Percentiles rank a stretch among this genome's conserved stretches.
These are phyloP conservation scores for Suillus alpinus DNA, from an alignment of 768 basidiomycete species.

Conservation along the genomic window DNA sequence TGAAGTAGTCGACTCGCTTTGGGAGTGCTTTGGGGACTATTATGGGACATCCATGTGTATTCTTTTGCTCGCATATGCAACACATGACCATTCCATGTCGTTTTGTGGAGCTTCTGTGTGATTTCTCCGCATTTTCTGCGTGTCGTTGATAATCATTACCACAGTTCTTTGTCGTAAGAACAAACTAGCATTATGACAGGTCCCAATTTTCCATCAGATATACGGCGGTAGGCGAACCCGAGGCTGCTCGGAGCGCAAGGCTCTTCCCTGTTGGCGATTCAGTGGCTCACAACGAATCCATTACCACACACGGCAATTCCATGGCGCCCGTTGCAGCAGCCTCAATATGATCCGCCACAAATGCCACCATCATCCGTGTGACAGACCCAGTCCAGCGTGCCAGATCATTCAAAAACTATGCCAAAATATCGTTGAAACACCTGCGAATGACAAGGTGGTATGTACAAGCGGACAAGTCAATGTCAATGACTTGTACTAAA, in stretches of 20 bases:
- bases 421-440: not conserved
- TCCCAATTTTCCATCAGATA: not conserved
- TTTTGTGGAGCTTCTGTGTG: not conserved
- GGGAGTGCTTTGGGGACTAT: constrained; percentile 5
- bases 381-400: not conserved
- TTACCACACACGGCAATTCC: not conserved
- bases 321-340: not conserved
- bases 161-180: not conserved
- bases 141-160: not conserved
- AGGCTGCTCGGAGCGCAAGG: not conserved
- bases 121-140: constrained; percentile 2
- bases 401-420: not conserved
- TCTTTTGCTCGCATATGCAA: constrained; percentile 19
- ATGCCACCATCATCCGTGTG: not conserved
- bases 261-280: not conserved
- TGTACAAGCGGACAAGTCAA: not conserved
- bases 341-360: not conserved
- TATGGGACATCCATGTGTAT: constrained; percentile 18
- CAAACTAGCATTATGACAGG: not conserved
- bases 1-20: constrained; percentile 63
- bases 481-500: not conserved
- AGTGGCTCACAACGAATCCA: not conserved
- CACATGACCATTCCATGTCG: constrained; percentile 8
- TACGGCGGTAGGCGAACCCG: not conserved
- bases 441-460: not conserved